Evolutionary conservation across 139 green algal genomes (phyloP).

Genomic region (Penium margaritaceum): DNA sequence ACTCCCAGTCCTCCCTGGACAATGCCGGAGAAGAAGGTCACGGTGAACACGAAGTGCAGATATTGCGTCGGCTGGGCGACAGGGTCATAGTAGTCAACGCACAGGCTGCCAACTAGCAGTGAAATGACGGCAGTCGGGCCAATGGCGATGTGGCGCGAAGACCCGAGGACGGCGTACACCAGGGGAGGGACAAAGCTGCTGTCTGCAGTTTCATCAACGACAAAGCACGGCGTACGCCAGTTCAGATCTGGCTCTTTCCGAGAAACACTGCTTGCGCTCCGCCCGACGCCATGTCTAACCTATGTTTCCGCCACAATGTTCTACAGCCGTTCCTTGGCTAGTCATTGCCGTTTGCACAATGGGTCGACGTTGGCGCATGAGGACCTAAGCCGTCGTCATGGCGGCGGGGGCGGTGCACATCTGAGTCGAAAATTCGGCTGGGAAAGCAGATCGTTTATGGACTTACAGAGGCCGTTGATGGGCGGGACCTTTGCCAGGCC

Average conservation of each 20-base stretch:
- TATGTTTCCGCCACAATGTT: no score
- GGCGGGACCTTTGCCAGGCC: conserved; percentile 28
- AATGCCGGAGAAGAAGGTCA: conserved; percentile 44
- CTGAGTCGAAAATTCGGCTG: neutral
- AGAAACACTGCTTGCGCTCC: neutral
- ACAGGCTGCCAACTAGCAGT: conserved; percentile 29
- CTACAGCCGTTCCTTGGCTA: no score
- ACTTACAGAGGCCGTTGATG: conserved; percentile 44
- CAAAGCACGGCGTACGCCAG: neutral
- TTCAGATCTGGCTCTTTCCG: neutral
- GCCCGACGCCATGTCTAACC: no score
- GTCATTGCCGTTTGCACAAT: no score
- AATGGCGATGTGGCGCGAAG: conserved; percentile 42
- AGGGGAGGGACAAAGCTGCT: conserved; percentile 30
- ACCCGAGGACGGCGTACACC: conserved; percentile 37
- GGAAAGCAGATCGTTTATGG: neutral
- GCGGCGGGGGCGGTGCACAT: neutral
- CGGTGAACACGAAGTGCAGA: conserved; percentile 32
- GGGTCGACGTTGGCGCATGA: neutral
- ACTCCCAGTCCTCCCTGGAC: conserved; percentile 40
- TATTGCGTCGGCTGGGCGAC: conserved; percentile 22
- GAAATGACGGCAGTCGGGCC: conserved; percentile 46
- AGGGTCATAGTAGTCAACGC: conserved; percentile 27
- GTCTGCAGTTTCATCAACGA: conserved; percentile 13
- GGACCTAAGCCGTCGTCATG: no score